Base-by-base conservation (phyloP, 2,329 filamentous ascomycete genomes). In the Sphaerulina musiva region DNA sequence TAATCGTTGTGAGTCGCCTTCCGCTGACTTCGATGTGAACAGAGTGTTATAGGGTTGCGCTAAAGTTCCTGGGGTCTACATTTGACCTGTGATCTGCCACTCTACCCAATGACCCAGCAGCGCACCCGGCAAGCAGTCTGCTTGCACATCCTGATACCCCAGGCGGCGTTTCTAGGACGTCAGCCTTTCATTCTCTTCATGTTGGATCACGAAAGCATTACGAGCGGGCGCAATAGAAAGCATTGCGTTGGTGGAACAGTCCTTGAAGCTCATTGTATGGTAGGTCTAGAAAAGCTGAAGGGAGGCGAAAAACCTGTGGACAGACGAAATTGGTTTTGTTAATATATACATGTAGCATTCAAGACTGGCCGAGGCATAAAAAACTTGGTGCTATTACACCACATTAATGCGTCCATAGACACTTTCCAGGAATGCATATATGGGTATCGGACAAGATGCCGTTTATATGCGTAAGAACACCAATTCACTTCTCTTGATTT, bases 31-130 rank as follows among this genome's bases (percentile, higher is more conserved):
- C 31, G n/a, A 20, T 43, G 31, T 8, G 17, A 45, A 45, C 59
- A 67, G 65, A 67, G 65, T 51, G 65, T 67, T 29, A 67, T 67
- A 54, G 65, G 65, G 40, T 48, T 67, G 43, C 65, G 65, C 50
- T 67, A 55, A 58, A 38, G 32, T 9, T n/a, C 39, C 34, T 8
- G 42, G 42, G 10, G 20, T 44, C 42, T 44, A 5, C 17, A 11
- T 9, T 9, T 38, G 20, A 44, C 10, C 42, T 44, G 17, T 29
- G 17, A 9, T 44, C 20, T 26, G 29, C 17, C 42, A 3, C 6
- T 20, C 17, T 3, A 23, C 20, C 5, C 20, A 44, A 4, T 11
- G 26, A 29, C 26, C 26, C 26, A 29, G 32, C 26, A 40, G 31
- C 39, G 40, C 41, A 34, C 46, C 31, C 23, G 38, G 34, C 47